Evolutionary conservation across 805 yeast genomes (phyloP).

Genomic region (Wickerhamiella dianesei): DNA sequence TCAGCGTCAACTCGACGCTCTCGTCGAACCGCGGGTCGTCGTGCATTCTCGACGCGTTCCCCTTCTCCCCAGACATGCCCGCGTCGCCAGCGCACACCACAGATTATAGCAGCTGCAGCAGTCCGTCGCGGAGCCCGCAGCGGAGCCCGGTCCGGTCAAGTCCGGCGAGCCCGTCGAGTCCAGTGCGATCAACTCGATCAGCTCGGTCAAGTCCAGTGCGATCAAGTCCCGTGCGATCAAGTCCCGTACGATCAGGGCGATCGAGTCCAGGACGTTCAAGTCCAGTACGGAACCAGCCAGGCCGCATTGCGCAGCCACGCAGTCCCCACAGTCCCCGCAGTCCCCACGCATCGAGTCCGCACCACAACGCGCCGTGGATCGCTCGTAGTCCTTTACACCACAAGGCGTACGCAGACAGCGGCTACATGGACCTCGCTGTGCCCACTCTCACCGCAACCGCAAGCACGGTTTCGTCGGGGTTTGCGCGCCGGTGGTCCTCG

Average conservation of each 20-base stretch:
- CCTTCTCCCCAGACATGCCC: constrained; percentile 3
- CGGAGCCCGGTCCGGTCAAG: not conserved
- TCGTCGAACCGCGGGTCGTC: not conserved
- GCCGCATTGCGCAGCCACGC: too few species aligned
- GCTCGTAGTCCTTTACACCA: too few species aligned
- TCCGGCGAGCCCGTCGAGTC: not conserved
- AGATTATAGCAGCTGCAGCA: not conserved
- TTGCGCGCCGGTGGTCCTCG: not conserved
- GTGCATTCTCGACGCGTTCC: constrained; percentile 14
- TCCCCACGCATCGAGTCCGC: too few species aligned
- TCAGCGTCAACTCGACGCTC: constrained; percentile 4
- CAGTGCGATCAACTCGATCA: not conserved
- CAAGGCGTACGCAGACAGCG: not conserved
- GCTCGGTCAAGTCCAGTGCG: too few species aligned
- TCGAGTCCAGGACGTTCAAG: too few species aligned
- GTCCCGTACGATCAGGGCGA: not conserved
- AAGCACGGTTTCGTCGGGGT: not conserved
- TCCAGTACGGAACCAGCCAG: too few species aligned
- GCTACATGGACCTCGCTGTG: not conserved
- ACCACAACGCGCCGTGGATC: too few species aligned
- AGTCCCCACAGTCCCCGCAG: not conserved
- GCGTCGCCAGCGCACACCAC: not conserved
- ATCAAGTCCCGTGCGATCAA: not conserved
- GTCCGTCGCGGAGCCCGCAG: not conserved
- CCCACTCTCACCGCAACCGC: not conserved